Evolutionary conservation across 108 stramenopile species (phyloP), one percentile per base, ranked within the genome.

Genomic region (Nitzschia sp.): DNA sequence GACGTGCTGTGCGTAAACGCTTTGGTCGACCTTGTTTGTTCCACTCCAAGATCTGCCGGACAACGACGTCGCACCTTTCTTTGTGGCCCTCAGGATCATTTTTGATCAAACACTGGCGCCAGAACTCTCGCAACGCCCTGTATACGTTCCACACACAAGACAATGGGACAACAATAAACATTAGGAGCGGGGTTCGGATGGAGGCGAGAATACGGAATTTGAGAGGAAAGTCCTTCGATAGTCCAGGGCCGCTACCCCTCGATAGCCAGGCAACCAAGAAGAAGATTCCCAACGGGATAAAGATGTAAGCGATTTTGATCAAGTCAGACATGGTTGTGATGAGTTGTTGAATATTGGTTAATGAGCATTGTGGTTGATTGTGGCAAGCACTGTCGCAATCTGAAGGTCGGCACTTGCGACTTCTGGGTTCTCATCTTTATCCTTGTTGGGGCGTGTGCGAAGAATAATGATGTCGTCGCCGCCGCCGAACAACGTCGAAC

Each of bases 81-180:
- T 58, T 8, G 56, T 58, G 56, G 5, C 56, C 56, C 27, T 58
- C 56, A 13, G 33, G 30, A n/a, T 31, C 56, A 15, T 31, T 34
- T 4, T 29, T 4, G 56, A 15, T 34, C 32, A 31, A 21, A n/a
- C 19, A 5, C 15, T 34, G 30, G 4, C 56, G 56, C 26, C 6
- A 34, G 56, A 28, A 29, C 21, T 31, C 56, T 31, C 56, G 56
- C 3, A 58, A 6, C 8, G 4, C 5, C 5, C 6, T 58, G 27
- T 58, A 58, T 4, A 34, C 27, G 8, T 34, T 17, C 26, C 6
- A 5, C 11, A 4, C 4, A 29, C 23, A 58, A 6, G 32, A 34
- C 32, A 58, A 22, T 6, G 56, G 56, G 16, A 58, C 27, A 11
- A 58, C 56, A 22, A 58, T 58, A n/a, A 58, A 58, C 56, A 58